Conservation (phyloP, 2,329 filamentous ascomycete genomes). For the Ceratocystis destructans region DNA sequence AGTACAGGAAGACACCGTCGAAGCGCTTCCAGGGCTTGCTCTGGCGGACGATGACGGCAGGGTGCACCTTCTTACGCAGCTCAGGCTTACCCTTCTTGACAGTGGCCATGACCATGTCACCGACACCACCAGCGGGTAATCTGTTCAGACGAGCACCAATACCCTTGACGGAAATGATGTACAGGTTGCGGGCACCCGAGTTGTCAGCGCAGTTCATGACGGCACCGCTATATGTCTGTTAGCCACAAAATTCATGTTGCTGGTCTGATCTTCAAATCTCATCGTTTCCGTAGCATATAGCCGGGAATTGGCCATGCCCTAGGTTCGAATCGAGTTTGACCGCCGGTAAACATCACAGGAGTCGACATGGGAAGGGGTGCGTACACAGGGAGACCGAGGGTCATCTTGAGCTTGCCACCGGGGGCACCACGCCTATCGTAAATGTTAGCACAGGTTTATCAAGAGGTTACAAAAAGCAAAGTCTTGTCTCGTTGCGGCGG, state of each 20-base stretch:
- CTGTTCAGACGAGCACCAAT: constrained; percentile 95
- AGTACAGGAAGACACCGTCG: constrained; percentile 98
- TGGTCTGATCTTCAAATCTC: constrained; percentile 20
- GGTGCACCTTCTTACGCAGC: constrained; percentile 99
- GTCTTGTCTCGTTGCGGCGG: constrained; percentile 12
- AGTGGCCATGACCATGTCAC: constrained; percentile 99
- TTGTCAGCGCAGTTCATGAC: constrained; percentile 99
- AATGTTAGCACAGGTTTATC: constrained; percentile 26
- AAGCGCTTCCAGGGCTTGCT: constrained; percentile 98
- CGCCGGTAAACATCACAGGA: background rate
- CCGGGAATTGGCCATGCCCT: background rate
- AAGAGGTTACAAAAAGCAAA: constrained; percentile 3
- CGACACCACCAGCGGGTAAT: constrained; percentile 91
- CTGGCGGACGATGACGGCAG: constrained; percentile 95
- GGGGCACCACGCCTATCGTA: constrained; percentile 64
- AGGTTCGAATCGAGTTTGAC: constrained; percentile 6
- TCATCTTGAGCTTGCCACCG: constrained; percentile 99
- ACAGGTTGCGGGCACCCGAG: constrained; percentile 95
- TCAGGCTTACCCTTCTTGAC: constrained; percentile 99
- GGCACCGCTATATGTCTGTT: constrained; percentile 54
- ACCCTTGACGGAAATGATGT: constrained; percentile 99
- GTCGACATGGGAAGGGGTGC: constrained; percentile 25
- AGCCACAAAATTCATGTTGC: background rate
- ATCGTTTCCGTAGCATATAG: background rate
- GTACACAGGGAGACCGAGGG: constrained; percentile 99